Evolutionary conservation across 2,329 filamentous ascomycete species (phyloP).

Genomic region (Hawksworthiomyces lignivorus): DNA sequence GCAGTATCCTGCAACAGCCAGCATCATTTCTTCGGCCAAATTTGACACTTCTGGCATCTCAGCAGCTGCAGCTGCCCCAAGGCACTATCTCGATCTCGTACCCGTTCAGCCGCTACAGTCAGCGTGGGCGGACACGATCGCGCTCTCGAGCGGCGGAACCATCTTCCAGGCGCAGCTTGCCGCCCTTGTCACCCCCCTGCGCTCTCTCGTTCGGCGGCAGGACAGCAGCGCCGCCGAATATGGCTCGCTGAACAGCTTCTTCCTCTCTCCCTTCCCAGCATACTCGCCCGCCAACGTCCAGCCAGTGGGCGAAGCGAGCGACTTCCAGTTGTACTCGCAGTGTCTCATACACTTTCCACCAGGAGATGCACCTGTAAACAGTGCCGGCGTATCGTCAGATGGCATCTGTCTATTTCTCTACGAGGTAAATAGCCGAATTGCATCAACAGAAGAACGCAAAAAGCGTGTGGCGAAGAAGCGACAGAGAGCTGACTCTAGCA

Average conservation of each 20-base stretch:
- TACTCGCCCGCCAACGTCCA: constrained; percentile 32
- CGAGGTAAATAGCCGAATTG: constrained; percentile 32
- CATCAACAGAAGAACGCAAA: background rate
- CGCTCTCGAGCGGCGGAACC: constrained; percentile 30
- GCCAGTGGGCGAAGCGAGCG: constrained; percentile 17
- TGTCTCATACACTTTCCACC: constrained; percentile 36
- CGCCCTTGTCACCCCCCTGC: constrained; percentile 36
- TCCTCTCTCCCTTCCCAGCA: constrained; percentile 29
- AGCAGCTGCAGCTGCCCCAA: background rate
- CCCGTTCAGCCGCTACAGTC: constrained; percentile 35
- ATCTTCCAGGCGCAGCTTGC: constrained; percentile 35
- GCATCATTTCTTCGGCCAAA: constrained; percentile 1
- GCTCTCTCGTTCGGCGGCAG: constrained; percentile 22
- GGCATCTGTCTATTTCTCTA: constrained; percentile 45
- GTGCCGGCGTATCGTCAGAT: constrained; percentile 23
- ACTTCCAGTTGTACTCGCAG: constrained; percentile 35
- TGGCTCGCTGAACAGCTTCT: constrained; percentile 21
- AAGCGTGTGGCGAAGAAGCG: background rate
- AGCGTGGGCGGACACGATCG: constrained; percentile 42
- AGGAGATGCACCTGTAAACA: constrained; percentile 20
- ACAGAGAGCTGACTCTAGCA: constrained; percentile 18
- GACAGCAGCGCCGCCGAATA: constrained; percentile 14
- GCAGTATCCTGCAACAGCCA: background rate
- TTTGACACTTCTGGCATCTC: constrained; percentile 1
- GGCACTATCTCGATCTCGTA: constrained; percentile 21